A percentile compares a stretch with the other conserved stretches of the same genome.
These are phyloP conservation scores for Populus euphratica DNA, from an alignment of 345 rosid species.

Conservation along the genomic window DNA sequence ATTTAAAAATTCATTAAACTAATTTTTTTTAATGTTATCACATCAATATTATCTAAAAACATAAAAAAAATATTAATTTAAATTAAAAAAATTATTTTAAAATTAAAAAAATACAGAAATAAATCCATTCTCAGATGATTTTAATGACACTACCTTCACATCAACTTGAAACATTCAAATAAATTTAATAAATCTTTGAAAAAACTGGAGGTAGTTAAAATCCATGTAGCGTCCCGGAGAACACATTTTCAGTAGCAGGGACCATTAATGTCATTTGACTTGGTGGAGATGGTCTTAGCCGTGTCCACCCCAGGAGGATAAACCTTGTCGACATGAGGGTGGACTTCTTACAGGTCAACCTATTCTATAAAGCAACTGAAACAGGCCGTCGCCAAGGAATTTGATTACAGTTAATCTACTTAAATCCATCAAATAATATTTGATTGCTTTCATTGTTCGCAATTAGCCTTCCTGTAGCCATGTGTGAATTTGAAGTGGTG, in stretches of 20 bases:
- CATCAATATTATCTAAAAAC: too few relatives aligned
- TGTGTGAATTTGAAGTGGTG: background rate
- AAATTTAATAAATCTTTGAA: background rate
- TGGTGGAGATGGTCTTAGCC: fast-evolving
- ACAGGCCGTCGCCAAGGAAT: background rate
- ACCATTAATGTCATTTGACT: background rate
- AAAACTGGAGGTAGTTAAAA: too few relatives aligned
- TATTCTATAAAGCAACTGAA: too few relatives aligned
- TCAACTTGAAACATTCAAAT: too few relatives aligned
- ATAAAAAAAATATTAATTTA: too few relatives aligned
- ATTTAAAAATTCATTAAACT: too few relatives aligned
- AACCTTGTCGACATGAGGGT: background rate
- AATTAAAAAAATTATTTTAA: too few relatives aligned
- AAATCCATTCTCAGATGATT: too few relatives aligned
- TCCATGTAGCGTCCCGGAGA: background rate
- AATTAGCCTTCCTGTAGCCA: background rate
- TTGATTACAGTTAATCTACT: background rate
- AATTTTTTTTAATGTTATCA: too few relatives aligned
- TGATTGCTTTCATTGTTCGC: background rate
- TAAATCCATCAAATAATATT: background rate
- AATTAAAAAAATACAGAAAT: too few relatives aligned
- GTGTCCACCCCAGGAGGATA: background rate
- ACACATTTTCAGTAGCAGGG: background rate
- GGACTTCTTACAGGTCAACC: background rate
- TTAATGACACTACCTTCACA: too few relatives aligned